Conservation (phyloP, 305 asterid species). For the Fraxinus dipetala region DNA sequence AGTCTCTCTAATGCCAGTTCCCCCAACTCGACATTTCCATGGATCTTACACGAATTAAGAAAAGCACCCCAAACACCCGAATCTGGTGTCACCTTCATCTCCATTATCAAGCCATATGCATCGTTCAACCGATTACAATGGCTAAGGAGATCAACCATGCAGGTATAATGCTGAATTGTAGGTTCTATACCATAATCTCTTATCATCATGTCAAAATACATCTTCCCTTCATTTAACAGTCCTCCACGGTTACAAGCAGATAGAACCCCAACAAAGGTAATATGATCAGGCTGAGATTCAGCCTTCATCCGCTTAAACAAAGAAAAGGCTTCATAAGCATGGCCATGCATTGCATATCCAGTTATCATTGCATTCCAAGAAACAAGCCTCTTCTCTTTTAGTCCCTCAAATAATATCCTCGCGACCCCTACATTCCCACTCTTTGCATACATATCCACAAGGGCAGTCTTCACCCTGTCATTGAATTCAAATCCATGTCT, state of each 20-base stretch:
- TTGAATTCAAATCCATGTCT: slow-evolving; percentile 45
- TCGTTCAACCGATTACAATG: slow-evolving; percentile 47
- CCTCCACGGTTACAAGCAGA: slow-evolving; percentile 68
- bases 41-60: slow-evolving; percentile 62
- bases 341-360: slow-evolving; percentile 69
- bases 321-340: slow-evolving; percentile 48
- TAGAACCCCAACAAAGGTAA: slow-evolving; percentile 61
- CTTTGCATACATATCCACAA: slow-evolving; percentile 70
- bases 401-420: slow-evolving; percentile 45
- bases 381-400: slow-evolving; percentile 49
- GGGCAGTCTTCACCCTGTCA: slow-evolving; percentile 56
- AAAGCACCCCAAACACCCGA: slow-evolving; percentile 67
- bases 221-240: slow-evolving; percentile 41
- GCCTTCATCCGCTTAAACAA: slow-evolving; percentile 41
- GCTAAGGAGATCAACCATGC: slow-evolving; percentile 70
- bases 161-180: slow-evolving; percentile 55
- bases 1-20: slow-evolving; percentile 51
- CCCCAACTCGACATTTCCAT: slow-evolving; percentile 50
- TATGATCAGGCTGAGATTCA: slow-evolving; percentile 48
- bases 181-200: slow-evolving; percentile 45
- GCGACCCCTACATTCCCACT: slow-evolving; percentile 49
- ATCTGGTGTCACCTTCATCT: slow-evolving; percentile 49
- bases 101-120: slow-evolving; percentile 45
- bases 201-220: slow-evolving; percentile 42
- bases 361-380: slow-evolving; percentile 73